phyloP scores from a whole-genome alignment of 1,284 basidiomycete species.

The Cryptococcus maquisensis region DNA sequence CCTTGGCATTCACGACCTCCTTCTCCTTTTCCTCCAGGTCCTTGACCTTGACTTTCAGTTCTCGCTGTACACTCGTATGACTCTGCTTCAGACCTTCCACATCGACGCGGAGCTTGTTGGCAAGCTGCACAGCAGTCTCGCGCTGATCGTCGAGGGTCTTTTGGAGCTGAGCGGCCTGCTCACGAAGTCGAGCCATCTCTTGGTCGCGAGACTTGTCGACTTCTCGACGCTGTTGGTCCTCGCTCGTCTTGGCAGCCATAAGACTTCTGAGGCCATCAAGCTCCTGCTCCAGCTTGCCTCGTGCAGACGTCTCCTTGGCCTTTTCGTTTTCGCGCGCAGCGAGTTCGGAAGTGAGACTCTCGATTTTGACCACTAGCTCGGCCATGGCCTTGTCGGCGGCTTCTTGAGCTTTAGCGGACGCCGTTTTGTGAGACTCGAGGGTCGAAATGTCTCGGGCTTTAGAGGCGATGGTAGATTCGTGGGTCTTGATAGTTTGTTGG shows the following conservation, averaged over 20 bases:
- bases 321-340: slow-evolving; percentile 62
- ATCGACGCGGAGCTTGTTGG: slow-evolving; percentile 47
- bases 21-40: slow-evolving; percentile 55
- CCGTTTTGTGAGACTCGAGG: slow-evolving; percentile 59
- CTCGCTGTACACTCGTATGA: slow-evolving; percentile 52
- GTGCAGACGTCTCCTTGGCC: slow-evolving; percentile 55
- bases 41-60: slow-evolving; percentile 58
- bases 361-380: slow-evolving; percentile 65
- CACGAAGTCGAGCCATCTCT: slow-evolving; percentile 72
- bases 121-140: slow-evolving; percentile 33
- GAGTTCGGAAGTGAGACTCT: slow-evolving; percentile 65
- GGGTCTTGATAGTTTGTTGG: slow-evolving; percentile 29
- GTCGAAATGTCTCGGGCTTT: slow-evolving; percentile 70
- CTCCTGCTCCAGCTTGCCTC: slow-evolving; percentile 69
- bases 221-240: slow-evolving; percentile 77
- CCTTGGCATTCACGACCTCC: slow-evolving; percentile 54
- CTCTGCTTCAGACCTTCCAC: slow-evolving; percentile 51
- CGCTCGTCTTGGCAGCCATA: slow-evolving; percentile 78
- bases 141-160: slow-evolving; percentile 35
- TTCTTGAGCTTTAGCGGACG: slow-evolving; percentile 46
- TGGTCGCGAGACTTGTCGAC: slow-evolving; percentile 82
- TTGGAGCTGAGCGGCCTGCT: slow-evolving; percentile 53
- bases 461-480: slow-evolving; percentile 69
- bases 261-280: slow-evolving; percentile 77
- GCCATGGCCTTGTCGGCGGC: slow-evolving; percentile 49